These are phyloP conservation scores for Exsudoporus frostii DNA, from an alignment of 768 basidiomycete genomes.

Conservation along the genomic window DNA sequence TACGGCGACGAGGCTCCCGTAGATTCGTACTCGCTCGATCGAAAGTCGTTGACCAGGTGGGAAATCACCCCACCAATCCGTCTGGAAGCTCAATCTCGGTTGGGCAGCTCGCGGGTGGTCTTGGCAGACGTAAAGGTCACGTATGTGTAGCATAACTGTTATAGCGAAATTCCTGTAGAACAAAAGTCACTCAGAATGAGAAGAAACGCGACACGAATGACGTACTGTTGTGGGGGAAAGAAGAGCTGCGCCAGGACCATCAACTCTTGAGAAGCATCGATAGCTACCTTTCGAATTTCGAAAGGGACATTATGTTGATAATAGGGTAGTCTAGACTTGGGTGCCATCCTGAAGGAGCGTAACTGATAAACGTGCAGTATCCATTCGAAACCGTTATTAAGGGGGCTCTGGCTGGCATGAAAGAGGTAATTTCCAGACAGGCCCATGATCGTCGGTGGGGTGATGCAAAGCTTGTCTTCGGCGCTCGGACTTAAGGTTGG, in stretches of 20 bases:
- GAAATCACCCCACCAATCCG: constrained; percentile 34
- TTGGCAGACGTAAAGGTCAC: constrained; percentile 53
- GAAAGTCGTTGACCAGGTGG: constrained; percentile 33
- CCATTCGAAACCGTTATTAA: constrained; percentile 33
- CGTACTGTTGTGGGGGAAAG: constrained; percentile 29
- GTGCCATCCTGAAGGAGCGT: constrained; percentile 30
- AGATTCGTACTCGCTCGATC: constrained; percentile 29
- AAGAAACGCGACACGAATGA: not conserved
- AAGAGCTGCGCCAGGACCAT: constrained; percentile 31
- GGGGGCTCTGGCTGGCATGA: constrained; percentile 33
- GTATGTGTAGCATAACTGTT: constrained; percentile 42
- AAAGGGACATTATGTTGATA: constrained; percentile 33
- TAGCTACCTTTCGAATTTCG: constrained; percentile 33
- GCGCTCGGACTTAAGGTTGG: constrained; percentile 29
- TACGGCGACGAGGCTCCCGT: constrained; percentile 21
- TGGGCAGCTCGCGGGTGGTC: constrained; percentile 47
- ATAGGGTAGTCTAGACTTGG: constrained; percentile 25
- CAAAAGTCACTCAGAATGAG: not conserved
- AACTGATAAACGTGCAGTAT: constrained; percentile 32
- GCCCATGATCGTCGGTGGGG: constrained; percentile 33
- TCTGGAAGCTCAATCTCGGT: constrained; percentile 27
- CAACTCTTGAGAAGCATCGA: constrained; percentile 29
- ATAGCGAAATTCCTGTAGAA: constrained; percentile 26
- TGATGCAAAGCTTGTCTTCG: constrained; percentile 31
- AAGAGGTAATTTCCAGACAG: constrained; percentile 32